Conservation (phyloP, 176 grass and related monocot genomes). For the Phoenix dactylifera region DNA sequence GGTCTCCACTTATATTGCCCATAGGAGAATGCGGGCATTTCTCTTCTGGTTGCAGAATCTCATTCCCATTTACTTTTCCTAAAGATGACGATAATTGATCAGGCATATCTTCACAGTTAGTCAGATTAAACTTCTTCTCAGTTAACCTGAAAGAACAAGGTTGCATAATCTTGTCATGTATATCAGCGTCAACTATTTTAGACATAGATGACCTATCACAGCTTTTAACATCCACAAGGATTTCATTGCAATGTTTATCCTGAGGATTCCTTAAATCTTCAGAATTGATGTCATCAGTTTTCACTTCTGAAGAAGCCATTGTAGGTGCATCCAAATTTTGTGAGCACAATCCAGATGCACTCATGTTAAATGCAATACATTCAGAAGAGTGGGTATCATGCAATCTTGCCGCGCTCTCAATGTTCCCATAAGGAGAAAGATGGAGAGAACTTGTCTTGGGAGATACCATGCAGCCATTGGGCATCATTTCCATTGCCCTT, state of each 20-base stretch:
- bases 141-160: slow-evolving; percentile 28
- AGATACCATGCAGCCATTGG: slow-evolving; percentile 22
- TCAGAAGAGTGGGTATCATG: slow-evolving; percentile 25
- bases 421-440: slow-evolving; percentile 22
- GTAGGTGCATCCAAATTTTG: slow-evolving; percentile 17
- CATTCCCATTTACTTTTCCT: slow-evolving; percentile 25
- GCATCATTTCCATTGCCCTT: slow-evolving; percentile 18
- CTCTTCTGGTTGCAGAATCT: slow-evolving; percentile 13
- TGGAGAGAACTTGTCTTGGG: slow-evolving; percentile 9
- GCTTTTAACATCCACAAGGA: slow-evolving; percentile 9
- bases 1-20: slow-evolving; percentile 24
- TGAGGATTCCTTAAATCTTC: background rate
- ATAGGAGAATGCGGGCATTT: slow-evolving; percentile 10
- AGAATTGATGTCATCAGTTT: slow-evolving; percentile 14
- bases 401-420: slow-evolving; percentile 24
- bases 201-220: slow-evolving; percentile 1
- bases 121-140: slow-evolving; percentile 17
- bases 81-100: slow-evolving; percentile 29
- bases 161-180: slow-evolving; percentile 23
- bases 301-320: slow-evolving; percentile 25
- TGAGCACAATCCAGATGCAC: background rate
- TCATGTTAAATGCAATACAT: slow-evolving; percentile 9
- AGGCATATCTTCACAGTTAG: slow-evolving; percentile 16
- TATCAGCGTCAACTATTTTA: slow-evolving; percentile 11
- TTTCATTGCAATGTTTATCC: slow-evolving; percentile 19